Percentiles rank a stretch among this genome's conserved stretches.
Conservation (phyloP, 106 monocot species). For the Dioscorea alata region DNA sequence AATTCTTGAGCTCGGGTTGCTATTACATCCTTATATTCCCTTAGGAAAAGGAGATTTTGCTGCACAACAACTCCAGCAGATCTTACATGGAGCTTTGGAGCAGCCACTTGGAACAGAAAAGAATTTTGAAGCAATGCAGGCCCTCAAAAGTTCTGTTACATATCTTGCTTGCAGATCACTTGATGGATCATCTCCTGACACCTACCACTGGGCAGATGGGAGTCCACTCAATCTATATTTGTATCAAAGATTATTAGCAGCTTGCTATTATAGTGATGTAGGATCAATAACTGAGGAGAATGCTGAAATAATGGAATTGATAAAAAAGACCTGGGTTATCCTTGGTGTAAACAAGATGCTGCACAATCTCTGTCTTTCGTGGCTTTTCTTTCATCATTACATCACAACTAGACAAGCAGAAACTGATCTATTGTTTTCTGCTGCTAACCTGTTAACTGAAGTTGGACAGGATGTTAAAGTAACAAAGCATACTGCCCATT, state of each 20-base stretch:
- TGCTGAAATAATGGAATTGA: constrained; percentile 81
- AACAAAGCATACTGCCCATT: constrained; percentile 67
- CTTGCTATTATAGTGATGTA: constrained; percentile 86
- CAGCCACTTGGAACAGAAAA: constrained; percentile 79
- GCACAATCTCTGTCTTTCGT: constrained; percentile 86
- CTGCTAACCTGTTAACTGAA: constrained; percentile 74
- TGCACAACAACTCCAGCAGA: constrained; percentile 58
- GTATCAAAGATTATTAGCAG: constrained; percentile 72
- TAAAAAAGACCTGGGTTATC: constrained; percentile 92
- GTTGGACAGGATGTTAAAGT: constrained; percentile 85
- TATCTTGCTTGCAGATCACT: constrained; percentile 57
- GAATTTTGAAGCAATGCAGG: constrained; percentile 95
- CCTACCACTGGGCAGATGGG: constrained; percentile 94
- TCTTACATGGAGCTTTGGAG: constrained; percentile 61
- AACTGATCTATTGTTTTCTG: constrained; percentile 65
- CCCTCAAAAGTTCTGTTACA: constrained; percentile 73
- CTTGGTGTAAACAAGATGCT: constrained; percentile 76
- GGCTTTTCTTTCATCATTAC: constrained; percentile 70
- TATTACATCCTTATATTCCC: constrained; percentile 58
- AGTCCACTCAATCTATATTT: constrained; percentile 79
- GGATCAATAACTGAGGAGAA: constrained; percentile 86
- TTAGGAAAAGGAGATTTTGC: constrained; percentile 58
- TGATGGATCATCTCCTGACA: constrained; percentile 61
- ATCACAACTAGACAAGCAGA: constrained; percentile 64
- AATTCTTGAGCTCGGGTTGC: constrained; percentile 86